Conservation (phyloP, 257 asterid genomes). For the Voacanga thouarsii region DNA sequence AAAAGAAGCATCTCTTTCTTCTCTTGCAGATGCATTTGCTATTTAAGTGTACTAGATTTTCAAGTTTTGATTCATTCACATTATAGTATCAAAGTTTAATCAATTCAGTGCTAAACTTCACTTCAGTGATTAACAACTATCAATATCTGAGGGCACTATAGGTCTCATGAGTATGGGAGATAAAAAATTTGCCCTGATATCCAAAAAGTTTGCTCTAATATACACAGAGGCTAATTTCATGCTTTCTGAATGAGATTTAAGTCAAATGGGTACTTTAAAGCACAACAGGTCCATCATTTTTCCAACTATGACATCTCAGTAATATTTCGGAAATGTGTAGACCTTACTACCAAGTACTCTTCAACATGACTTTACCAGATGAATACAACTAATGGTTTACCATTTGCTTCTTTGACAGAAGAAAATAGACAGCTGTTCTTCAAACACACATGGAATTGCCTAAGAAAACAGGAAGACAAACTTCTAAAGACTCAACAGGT, state of each 20-base stretch:
- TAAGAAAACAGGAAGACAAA: too few relatives aligned
- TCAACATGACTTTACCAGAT: too few relatives aligned
- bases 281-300: background rate
- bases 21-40: background rate
- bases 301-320: too few relatives aligned
- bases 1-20: background rate
- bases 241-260: background rate
- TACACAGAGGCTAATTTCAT: background rate
- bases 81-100: background rate
- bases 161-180: background rate
- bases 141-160: background rate
- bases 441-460: too few relatives aligned
- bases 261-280: background rate
- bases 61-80: background rate
- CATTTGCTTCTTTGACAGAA: too few relatives aligned
- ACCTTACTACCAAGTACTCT: too few relatives aligned
- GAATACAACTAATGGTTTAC: too few relatives aligned
- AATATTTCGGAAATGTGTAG: too few relatives aligned
- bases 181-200: background rate
- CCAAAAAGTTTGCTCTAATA: background rate
- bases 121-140: background rate
- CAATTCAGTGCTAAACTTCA: background rate
- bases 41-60: background rate
- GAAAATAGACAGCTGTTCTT: too few relatives aligned
- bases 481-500: too few relatives aligned